A percentile compares a stretch with the other conserved stretches of the same genome.
Conservation (phyloP, 148 eudicot species). For the Oxyria digyna region DNA sequence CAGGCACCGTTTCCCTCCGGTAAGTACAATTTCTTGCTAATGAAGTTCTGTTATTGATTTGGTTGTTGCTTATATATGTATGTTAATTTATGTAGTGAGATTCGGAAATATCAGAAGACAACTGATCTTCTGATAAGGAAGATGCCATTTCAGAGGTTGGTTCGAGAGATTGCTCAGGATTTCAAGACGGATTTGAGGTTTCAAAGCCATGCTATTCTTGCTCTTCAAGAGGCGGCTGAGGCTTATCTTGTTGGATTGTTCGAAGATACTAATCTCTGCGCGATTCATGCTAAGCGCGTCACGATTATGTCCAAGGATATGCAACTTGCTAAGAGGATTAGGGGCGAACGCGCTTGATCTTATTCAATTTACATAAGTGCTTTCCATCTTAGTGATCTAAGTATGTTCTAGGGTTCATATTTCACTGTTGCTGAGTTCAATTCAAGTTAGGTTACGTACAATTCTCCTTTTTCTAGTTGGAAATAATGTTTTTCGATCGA, state of each 20-base stretch:
- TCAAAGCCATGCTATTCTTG: not conserved
- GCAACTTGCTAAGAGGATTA: not conserved
- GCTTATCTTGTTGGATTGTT: not conserved
- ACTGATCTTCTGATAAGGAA: not conserved
- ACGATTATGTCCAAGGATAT: not conserved
- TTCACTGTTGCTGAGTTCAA: no score
- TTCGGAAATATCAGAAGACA: not conserved
- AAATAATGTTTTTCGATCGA: no score
- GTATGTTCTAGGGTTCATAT: no score
- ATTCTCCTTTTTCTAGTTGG: no score
- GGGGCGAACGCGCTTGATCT: not conserved
- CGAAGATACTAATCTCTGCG: not conserved
- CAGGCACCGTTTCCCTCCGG: constrained; percentile 84
- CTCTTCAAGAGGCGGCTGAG: not conserved
- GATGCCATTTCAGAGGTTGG: not conserved
- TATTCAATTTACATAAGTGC: no score
- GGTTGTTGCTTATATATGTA: no score
- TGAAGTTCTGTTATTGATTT: no score
- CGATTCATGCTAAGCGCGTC: not conserved
- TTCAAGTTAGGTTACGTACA: no score
- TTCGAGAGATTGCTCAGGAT: not conserved
- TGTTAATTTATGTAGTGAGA: not conserved
- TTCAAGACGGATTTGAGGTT: not conserved
- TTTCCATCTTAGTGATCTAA: no score
- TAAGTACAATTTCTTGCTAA: not conserved